Evolutionary conservation across 495 filamentous ascomycete genomes (phyloP).

Genomic region (Bryoglossum gracile): DNA sequence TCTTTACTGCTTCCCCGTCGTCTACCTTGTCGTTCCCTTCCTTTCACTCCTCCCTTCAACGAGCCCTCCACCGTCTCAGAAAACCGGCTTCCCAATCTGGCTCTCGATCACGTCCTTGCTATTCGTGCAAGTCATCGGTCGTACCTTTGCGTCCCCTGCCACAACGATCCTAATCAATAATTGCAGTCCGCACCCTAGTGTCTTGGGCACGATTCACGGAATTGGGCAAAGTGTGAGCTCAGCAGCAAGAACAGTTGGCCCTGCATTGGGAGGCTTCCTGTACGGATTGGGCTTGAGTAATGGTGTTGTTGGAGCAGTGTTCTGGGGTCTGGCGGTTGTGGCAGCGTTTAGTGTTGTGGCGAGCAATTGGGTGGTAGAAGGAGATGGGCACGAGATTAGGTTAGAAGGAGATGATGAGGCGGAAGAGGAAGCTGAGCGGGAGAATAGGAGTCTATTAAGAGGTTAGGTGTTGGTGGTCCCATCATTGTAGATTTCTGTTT

Average conservation of each 20-base stretch:
- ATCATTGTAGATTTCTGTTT: not conserved
- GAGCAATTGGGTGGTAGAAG: conserved; percentile 64
- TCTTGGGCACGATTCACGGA: conserved; percentile 77
- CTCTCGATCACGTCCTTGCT: conserved; percentile 58
- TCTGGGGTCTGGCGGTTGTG: conserved; percentile 62
- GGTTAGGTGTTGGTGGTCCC: not conserved
- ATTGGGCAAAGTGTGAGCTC: conserved; percentile 68
- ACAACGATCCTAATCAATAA: conserved; percentile 79
- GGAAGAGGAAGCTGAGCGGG: conserved; percentile 21
- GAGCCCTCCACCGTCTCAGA: conserved; percentile 50
- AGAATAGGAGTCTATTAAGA: conserved; percentile 14
- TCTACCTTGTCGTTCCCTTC: conserved; percentile 66
- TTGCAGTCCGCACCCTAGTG: conserved; percentile 70
- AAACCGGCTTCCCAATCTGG: conserved; percentile 62
- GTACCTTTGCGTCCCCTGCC: conserved; percentile 76
- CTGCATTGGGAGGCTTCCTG: conserved; percentile 60
- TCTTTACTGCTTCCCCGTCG: conserved; percentile 63
- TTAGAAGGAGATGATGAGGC: conserved; percentile 61
- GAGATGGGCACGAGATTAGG: conserved; percentile 63
- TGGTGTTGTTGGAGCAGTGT: conserved; percentile 69
- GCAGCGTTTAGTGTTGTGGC: conserved; percentile 54
- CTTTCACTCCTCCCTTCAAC: conserved; percentile 61
- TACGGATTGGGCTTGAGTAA: conserved; percentile 64
- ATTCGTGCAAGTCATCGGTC: conserved; percentile 64
- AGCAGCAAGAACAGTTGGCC: conserved; percentile 66